Evolutionary conservation across 306 rosid genomes (phyloP), one percentile per base, ranked within the genome.

Genomic region (Cucurbita pepo): DNA sequence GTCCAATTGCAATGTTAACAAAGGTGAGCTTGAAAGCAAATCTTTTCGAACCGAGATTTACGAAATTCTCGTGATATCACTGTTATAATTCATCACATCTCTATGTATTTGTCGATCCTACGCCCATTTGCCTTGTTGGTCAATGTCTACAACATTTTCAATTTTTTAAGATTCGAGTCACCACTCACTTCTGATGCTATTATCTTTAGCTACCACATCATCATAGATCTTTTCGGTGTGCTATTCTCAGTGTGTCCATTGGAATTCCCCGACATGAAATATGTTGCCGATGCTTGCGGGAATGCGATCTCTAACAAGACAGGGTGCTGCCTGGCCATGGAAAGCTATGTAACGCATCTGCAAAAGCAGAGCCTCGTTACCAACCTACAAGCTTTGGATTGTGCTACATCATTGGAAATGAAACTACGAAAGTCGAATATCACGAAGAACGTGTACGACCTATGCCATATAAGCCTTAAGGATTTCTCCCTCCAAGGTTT

Each of bases 401-500:
- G 99, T 89, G 95, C 99, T 71, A 83, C 91, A 41, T 76, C 92
- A 62, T 81, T 94, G 81, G 99, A 96, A 51, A 78, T 78, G 87
- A 89, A 94, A 75, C 80, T 94, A 71, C 79, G 86, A 77, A 81
- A 71, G 67, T 81, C 86, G 43, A 91, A 86, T 71, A 84, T 94
- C 40, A 78, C 88, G 15, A 64, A 82, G 21, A 86, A 94, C 83
- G 87, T 94, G 61, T 94, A 86, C 63, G 78, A 82, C 74, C 92
- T 91, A 7, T 94, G 99, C 81, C 97, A 84, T 62, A 79, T 94
- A 73, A 91, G 90, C 83, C 99, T 91, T 21, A 91, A 89, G 79
- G 96, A 91, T 83, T 94, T 91, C 82, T 94, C 99, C 62, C 95
- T 89, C 48, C 99, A 94, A 94, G 99, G 99, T 91, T 5, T 47